Conservation (phyloP, 2,329 filamentous ascomycete species). For the Monosporascus sp. region DNA sequence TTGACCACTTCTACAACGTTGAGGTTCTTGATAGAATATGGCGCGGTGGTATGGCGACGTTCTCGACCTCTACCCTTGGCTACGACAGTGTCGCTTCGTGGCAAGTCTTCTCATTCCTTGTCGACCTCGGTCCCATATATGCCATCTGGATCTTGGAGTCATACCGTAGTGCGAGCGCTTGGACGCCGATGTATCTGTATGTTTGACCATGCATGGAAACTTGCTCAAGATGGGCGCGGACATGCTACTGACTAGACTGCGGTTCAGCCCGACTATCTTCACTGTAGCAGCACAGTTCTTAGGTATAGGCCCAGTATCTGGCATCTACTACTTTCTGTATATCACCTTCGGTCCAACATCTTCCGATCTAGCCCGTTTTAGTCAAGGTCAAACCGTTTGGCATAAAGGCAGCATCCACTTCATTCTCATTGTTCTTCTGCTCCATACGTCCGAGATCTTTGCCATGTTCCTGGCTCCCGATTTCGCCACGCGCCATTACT, state of each 20-base stretch:
- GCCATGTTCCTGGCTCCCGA: constrained; percentile 5
- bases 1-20: constrained; percentile 5
- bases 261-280: neutral
- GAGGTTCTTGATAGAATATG: constrained; percentile 4
- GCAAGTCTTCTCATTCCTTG: constrained; percentile 10
- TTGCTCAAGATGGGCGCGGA: neutral
- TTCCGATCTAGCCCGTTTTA: neutral
- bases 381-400: neutral
- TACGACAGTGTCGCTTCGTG: constrained; percentile 9
- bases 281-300: neutral
- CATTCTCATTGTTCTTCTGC: constrained; percentile 3
- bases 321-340: neutral
- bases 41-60: constrained; percentile 6
- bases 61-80: constrained; percentile 4
- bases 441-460: constrained; percentile 8
- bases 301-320: neutral
- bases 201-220: neutral
- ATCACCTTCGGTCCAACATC: neutral
- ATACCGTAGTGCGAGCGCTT: constrained; percentile 2
- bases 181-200: constrained; percentile 9
- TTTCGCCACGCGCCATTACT: constrained; percentile 7
- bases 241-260: neutral
- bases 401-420: neutral
- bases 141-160: constrained; percentile 11
- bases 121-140: constrained; percentile 10